A percentile compares a stretch with the other conserved stretches of the same genome.
Evolutionary conservation across 805 yeast species (phyloP).

Genomic region (Torulaspora microellipsoides): DNA sequence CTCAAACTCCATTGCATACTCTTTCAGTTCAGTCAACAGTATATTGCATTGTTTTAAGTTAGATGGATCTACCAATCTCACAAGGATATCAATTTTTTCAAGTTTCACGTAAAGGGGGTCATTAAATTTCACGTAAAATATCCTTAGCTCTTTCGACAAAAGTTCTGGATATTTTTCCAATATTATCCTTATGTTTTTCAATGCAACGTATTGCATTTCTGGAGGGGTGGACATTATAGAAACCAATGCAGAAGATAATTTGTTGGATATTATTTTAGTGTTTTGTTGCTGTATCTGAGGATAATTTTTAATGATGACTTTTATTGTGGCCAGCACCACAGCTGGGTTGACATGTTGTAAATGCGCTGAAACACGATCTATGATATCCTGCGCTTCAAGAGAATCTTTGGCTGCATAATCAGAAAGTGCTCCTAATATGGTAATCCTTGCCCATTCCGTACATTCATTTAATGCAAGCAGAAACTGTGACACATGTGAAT

Average conservation of each 20-base stretch:
- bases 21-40: constrained; percentile 65
- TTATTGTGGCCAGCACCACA: constrained; percentile 81
- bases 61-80: constrained; percentile 56
- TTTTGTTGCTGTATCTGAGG: constrained; percentile 42
- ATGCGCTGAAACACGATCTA: constrained; percentile 90
- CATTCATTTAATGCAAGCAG: constrained; percentile 89
- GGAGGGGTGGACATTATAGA: constrained; percentile 85
- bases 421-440: constrained; percentile 76
- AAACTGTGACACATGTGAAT: constrained; percentile 51
- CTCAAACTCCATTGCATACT: constrained; percentile 83
- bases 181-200: constrained; percentile 84
- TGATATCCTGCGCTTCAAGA: constrained; percentile 74
- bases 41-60: constrained; percentile 47
- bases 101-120: constrained; percentile 75
- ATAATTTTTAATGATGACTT: constrained; percentile 69
- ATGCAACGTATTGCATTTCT: constrained; percentile 90
- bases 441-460: constrained; percentile 98
- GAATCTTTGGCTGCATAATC: constrained; percentile 56
- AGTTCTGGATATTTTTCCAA: constrained; percentile 83
- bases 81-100: constrained; percentile 71
- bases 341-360: constrained; percentile 96
- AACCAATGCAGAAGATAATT: constrained; percentile 79
- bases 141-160: constrained; percentile 73
- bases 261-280: constrained; percentile 50
- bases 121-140: constrained; percentile 83